Evolutionary conservation across 1,284 basidiomycete species (phyloP).

Genomic region (Schizophyllum amplum): DNA sequence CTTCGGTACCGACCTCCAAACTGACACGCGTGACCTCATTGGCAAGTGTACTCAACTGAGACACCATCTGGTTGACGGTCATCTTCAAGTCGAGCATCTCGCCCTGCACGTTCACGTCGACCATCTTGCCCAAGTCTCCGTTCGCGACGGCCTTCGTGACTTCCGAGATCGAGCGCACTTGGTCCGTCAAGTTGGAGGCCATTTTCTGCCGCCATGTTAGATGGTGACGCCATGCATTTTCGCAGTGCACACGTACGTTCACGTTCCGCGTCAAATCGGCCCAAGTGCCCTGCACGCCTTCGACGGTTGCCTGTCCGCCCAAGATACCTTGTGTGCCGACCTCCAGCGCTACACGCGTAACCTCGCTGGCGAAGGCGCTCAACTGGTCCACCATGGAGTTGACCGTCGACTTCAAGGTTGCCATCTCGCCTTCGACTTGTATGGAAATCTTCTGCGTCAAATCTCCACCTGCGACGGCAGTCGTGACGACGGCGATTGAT

Average conservation of each 20-base stretch:
- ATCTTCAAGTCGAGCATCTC: constrained; percentile 92
- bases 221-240: not conserved
- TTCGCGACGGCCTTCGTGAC: constrained; percentile 15
- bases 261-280: constrained; percentile 7
- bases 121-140: constrained; percentile 12
- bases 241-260: constrained; percentile 1
- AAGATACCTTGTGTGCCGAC: constrained; percentile 86
- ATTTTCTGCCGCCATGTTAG: constrained; percentile 21
- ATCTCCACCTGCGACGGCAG: constrained; percentile 86
- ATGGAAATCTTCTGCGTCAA: constrained; percentile 69
- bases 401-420: constrained; percentile 29
- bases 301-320: constrained; percentile 30
- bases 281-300: constrained; percentile 4
- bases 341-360: constrained; percentile 87
- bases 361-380: constrained; percentile 89
- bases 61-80: constrained; percentile 96
- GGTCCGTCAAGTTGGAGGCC: constrained; percentile 15
- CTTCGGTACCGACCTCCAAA: constrained; percentile 91
- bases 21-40: constrained; percentile 76
- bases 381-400: constrained; percentile 40
- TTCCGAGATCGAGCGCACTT: constrained; percentile 13
- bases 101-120: constrained; percentile 48
- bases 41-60: constrained; percentile 87
- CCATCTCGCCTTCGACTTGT: constrained; percentile 83
- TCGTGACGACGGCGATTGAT: constrained; percentile 87